Conservation (phyloP, 1,284 basidiomycete genomes). For the Puccinia novopanici region DNA sequence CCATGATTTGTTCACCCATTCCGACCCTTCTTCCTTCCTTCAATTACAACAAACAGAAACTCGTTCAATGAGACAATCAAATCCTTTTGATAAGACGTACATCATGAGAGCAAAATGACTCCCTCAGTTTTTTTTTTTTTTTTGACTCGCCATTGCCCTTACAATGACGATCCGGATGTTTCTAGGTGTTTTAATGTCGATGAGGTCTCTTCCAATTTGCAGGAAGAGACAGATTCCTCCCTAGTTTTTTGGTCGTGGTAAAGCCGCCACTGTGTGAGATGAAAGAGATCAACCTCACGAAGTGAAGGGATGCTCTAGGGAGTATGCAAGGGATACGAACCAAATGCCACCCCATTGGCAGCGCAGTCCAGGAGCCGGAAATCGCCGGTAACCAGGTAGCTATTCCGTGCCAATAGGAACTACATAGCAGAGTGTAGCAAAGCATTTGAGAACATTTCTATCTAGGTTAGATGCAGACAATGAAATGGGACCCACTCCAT, state of each 20-base stretch:
- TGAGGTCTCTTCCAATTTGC: too few species aligned
- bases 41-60: too few species aligned
- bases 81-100: too few species aligned
- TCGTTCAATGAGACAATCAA: too few species aligned
- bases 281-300: background rate
- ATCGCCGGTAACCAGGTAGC: background rate
- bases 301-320: too few species aligned
- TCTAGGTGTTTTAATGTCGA: too few species aligned
- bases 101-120: background rate
- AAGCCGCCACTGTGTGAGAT: background rate
- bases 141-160: background rate
- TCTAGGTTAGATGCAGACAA: too few species aligned
- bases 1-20: too few species aligned
- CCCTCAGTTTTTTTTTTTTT: background rate
- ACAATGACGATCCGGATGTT: too few species aligned
- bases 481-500: background rate
- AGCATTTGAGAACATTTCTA: background rate
- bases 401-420: constrained; percentile 19
- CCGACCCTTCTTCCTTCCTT: too few species aligned
- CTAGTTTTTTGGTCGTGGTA: background rate
- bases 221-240: too few species aligned
- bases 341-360: constrained; percentile 15
- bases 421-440: background rate
- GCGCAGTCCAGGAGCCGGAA: constrained; percentile 5
- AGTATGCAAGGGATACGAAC: background rate